phyloP scores from a whole-genome alignment of 305 asterid genomes.

The Rubia occidens region DNA sequence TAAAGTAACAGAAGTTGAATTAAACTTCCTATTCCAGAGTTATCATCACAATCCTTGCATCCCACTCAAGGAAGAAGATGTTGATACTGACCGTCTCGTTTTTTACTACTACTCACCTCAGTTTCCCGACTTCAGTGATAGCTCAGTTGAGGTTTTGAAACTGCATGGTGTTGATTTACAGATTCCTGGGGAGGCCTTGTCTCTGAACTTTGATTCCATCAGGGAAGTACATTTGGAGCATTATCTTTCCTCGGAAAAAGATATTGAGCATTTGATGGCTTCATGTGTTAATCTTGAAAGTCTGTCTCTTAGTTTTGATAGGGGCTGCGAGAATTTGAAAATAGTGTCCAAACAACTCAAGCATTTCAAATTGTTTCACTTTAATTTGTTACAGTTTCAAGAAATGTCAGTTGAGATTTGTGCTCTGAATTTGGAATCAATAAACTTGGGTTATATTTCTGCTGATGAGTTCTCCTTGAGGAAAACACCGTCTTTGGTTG shows the following conservation, averaged over 20 bases:
- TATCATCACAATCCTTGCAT: neutral
- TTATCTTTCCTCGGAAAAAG: neutral
- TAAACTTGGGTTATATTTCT: neutral
- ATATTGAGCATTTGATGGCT: neutral
- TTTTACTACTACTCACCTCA: neutral
- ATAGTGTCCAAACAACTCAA: conserved; percentile 5
- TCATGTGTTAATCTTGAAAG: conserved; percentile 4
- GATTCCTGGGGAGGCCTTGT: neutral
- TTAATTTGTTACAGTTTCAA: accelerated
- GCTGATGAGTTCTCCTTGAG: neutral
- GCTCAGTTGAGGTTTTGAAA: conserved; percentile 10
- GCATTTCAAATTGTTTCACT: neutral
- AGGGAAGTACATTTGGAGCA: neutral
- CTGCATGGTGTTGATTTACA: neutral
- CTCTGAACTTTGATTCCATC: conserved; percentile 2
- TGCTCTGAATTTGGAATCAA: neutral
- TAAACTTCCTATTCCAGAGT: neutral
- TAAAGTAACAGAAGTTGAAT: neutral
- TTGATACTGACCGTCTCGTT: neutral
- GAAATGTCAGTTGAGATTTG: neutral
- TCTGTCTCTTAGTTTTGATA: neutral
- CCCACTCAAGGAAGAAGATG: neutral
- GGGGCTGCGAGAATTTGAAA: neutral
- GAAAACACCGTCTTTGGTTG: neutral
- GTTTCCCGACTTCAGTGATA: neutral